phyloP scores from a whole-genome alignment of 352 stramenopile genomes.

The Globisporangium apiculatum region DNA sequence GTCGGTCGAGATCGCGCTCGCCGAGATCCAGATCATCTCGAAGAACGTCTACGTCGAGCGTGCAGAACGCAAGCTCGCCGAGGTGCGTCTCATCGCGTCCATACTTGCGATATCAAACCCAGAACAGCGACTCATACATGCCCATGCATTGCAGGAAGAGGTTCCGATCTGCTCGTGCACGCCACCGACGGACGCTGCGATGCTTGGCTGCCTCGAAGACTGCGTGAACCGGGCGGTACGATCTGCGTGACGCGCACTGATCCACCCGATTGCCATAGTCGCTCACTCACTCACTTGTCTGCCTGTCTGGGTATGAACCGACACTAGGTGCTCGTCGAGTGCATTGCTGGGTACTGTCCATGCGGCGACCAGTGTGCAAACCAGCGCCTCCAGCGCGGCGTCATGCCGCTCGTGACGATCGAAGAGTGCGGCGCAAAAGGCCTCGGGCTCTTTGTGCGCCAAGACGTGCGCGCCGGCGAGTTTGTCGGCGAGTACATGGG shows the following conservation, averaged over 20 bases:
- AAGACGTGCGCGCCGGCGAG: conserved; percentile 45
- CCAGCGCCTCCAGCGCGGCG: conserved; percentile 61
- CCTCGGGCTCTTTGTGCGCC: conserved; percentile 37
- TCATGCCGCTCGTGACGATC: conserved; percentile 45
- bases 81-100: conserved; percentile 19
- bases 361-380: conserved; percentile 65
- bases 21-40: conserved; percentile 61
- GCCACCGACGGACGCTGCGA: conserved; percentile 20
- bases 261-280: not conserved
- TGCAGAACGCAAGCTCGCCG: conserved; percentile 36
- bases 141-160: conserved; percentile 39
- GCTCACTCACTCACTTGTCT: too few species aligned
- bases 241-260: not conserved
- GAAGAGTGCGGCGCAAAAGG: conserved; percentile 58
- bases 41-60: conserved; percentile 74
- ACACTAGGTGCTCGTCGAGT: conserved; percentile 60
- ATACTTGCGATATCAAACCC: too few species aligned
- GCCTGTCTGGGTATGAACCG: not conserved
- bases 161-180: conserved; percentile 53
- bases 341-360: conserved; percentile 46
- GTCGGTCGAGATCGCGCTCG: conserved; percentile 58
- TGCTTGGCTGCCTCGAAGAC: conserved; percentile 56
- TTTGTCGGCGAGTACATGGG: conserved; percentile 83
- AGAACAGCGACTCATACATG: too few species aligned
- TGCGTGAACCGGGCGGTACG: conserved; percentile 69